Conservation (phyloP, 2,329 filamentous ascomycete genomes). For the Tolypocladium amazonense region DNA sequence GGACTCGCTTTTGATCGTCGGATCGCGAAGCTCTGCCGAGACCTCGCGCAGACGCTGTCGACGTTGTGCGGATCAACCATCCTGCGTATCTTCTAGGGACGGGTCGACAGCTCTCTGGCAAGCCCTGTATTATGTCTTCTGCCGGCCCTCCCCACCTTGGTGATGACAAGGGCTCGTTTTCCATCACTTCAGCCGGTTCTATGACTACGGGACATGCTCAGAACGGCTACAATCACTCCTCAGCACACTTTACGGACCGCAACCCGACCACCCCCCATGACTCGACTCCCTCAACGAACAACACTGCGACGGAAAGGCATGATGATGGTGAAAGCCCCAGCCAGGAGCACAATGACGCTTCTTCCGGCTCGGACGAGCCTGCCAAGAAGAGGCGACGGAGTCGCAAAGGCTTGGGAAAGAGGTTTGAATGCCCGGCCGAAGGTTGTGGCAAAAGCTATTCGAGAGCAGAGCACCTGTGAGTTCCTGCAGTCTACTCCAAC, state of each 20-base stretch:
- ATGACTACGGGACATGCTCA: not conserved
- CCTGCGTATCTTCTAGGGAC: not conserved
- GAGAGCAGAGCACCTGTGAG: slow-evolving; percentile 85
- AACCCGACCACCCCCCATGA: not conserved
- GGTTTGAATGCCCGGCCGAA: slow-evolving; percentile 73
- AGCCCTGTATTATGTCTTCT: not conserved
- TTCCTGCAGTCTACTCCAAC: not conserved
- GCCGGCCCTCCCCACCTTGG: not conserved
- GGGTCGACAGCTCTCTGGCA: not conserved
- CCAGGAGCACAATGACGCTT: slow-evolving; percentile 1
- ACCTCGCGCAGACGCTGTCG: not conserved
- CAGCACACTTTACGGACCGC: no score
- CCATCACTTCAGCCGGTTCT: not conserved
- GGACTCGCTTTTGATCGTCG: not conserved
- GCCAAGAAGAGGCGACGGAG: slow-evolving; percentile 52
- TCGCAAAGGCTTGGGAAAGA: slow-evolving; percentile 69
- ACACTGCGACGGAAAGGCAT: not conserved
- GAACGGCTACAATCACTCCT: not conserved
- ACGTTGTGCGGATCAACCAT: not conserved
- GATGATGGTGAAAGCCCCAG: not conserved
- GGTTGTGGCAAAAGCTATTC: slow-evolving; percentile 96
- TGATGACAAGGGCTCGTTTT: not conserved
- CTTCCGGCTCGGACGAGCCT: slow-evolving; percentile 6
- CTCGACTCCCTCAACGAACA: not conserved
- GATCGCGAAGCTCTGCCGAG: not conserved